Percentiles rank a stretch among this genome's conserved stretches.
These are phyloP conservation scores for Pseudonitzschia delicatissima DNA, from an alignment of 108 stramenopile species.

Conservation along the genomic window DNA sequence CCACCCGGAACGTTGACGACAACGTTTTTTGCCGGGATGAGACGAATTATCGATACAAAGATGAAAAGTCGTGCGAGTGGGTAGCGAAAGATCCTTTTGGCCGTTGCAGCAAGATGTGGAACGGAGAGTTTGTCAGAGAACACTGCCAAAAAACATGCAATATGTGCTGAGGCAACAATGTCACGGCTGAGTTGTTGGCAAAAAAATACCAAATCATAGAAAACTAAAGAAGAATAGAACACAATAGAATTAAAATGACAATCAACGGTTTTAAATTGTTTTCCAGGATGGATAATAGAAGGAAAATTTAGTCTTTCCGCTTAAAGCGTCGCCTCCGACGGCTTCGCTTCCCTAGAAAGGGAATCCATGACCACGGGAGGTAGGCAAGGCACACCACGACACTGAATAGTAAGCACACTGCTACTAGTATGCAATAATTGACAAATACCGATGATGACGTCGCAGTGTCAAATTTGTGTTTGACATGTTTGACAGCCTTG, in stretches of 20 bases:
- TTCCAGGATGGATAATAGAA: too few species aligned
- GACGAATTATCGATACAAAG: not conserved
- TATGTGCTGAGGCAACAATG: not conserved
- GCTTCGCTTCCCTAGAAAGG: not conserved
- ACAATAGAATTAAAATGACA: too few species aligned
- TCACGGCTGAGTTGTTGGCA: not conserved
- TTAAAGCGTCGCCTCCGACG: not conserved
- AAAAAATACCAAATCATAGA: not conserved
- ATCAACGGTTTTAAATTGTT: too few species aligned
- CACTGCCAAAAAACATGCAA: not conserved
- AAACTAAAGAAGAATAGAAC: not conserved
- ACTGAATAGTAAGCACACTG: not conserved
- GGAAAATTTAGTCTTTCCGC: not conserved
- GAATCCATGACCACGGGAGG: not conserved
- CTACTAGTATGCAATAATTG: not conserved
- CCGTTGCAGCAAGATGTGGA: not conserved
- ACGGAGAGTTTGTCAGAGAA: not conserved
- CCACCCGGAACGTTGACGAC: not conserved
- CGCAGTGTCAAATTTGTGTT: not conserved
- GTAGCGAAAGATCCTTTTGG: not conserved
- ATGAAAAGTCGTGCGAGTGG: not conserved
- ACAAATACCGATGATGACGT: not conserved
- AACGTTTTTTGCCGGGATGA: not conserved
- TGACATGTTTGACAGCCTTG: not conserved
- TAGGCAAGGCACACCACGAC: not conserved